Evolutionary conservation across 1,284 basidiomycete genomes (phyloP).

Genomic region (Coniferiporia weirii): DNA sequence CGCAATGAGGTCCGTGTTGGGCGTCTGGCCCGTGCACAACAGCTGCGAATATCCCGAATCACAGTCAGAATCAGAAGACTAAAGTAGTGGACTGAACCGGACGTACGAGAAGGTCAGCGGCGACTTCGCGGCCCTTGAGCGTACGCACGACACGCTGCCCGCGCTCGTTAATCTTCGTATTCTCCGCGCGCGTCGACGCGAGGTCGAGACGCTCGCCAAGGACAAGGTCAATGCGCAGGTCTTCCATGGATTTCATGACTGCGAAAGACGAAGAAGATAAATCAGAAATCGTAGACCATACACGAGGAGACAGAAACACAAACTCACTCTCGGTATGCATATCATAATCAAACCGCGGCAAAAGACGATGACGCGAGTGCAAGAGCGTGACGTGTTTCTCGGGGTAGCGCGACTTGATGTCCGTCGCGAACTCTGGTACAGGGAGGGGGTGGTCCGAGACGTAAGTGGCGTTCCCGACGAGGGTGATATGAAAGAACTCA

Average conservation of each 20-base stretch:
- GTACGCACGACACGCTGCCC: constrained; percentile 46
- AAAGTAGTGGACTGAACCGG: not conserved
- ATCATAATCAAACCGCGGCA: constrained; percentile 52
- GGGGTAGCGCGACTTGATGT: constrained; percentile 59
- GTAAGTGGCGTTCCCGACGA: constrained; percentile 2
- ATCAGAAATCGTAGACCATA: not conserved
- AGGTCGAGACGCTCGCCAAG: constrained; percentile 54
- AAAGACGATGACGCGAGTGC: constrained; percentile 55
- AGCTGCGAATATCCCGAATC: constrained; percentile 39
- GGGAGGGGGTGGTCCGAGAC: not conserved
- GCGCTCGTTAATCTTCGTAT: constrained; percentile 25
- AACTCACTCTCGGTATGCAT: constrained; percentile 52
- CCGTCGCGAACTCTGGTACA: constrained; percentile 55
- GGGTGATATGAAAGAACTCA: constrained; percentile 29
- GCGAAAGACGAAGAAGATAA: not conserved
- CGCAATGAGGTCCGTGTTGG: constrained; percentile 59
- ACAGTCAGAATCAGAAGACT: not conserved
- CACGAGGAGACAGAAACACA: not conserved
- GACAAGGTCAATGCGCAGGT: constrained; percentile 42
- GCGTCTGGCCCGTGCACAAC: constrained; percentile 71
- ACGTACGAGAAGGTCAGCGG: constrained; percentile 59
- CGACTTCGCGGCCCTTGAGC: constrained; percentile 50
- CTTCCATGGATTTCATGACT: constrained; percentile 39
- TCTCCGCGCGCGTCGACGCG: constrained; percentile 29
- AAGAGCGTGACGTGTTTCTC: constrained; percentile 59